A percentile compares a stretch with the other conserved stretches of the same genome.
phyloP scores from a whole-genome alignment of 148 eudicot species.

The Vaccinium corymbosum region DNA sequence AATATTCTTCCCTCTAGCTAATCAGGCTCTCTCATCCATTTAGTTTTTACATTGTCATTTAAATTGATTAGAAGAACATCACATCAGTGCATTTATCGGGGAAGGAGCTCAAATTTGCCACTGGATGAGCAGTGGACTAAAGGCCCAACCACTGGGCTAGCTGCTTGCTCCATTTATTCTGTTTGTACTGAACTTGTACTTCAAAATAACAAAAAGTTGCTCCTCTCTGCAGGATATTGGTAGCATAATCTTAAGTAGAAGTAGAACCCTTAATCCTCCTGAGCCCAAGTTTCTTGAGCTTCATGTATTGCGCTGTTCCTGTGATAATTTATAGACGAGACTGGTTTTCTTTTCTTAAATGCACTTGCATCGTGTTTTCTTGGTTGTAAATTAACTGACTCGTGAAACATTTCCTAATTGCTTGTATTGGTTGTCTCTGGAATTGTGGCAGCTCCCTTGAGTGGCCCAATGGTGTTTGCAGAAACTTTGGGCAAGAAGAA shows the following conservation, averaged over 20 bases:
- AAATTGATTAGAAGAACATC: background rate
- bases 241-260: background rate
- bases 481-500: conserved; percentile 66
- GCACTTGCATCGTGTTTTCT: background rate
- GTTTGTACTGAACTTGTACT: background rate
- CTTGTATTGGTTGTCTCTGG: conserved; percentile 17
- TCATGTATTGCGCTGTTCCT: background rate
- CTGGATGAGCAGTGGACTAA: background rate
- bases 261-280: background rate
- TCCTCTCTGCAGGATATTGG: background rate
- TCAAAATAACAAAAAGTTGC: background rate
- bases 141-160: background rate
- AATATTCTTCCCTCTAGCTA: background rate
- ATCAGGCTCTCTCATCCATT: conserved; percentile 5
- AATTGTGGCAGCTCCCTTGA: conserved; percentile 62
- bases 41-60: background rate
- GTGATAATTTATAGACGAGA: background rate
- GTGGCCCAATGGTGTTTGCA: conserved; percentile 74
- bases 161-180: background rate
- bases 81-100: background rate
- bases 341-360: background rate
- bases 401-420: background rate
- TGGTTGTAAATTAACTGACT: conserved; percentile 2
- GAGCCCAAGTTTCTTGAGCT: background rate
- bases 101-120: background rate